Base-by-base conservation (phyloP, 768 basidiomycete genomes). In the Suillus lakei region DNA sequence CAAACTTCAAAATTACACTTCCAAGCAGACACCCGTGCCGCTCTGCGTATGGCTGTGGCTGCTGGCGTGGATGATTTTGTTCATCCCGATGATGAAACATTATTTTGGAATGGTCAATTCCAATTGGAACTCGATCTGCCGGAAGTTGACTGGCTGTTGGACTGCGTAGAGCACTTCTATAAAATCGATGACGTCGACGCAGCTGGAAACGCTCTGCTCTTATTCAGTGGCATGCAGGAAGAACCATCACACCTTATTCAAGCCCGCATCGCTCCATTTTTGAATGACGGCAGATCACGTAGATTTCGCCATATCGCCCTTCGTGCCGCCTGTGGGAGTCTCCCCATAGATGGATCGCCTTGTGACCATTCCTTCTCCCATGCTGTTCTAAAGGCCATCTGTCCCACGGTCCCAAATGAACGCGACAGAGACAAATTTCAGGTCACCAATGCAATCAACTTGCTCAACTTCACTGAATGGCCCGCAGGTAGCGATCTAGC, bases 11-110 rank as follows among this genome's bases (percentile, higher is more conserved):
- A 46, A 10, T 46, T 1, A 46, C 8, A n/a, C n/a, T 46, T 46
- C 44, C 44, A 12, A 46, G 9, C 3, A n/a, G 44, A 9, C 44
- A n/a, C n/a, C 21, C 9, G 44, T 12, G 44, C 9, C n/a, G 44
- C 44, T n/a, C n/a, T 46, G 44, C 44, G 44, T n/a, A 46, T 46
- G n/a, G n/a, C n/a, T 46, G 44, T 46, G n/a, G 44, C 44, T 46
- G 44, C n/a, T 46, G 44, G 44, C 4, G 4, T 46, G 4, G n/a
- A 46, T 4, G 44, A n/a, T 9, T 46, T 46, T 23, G 9, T 4
- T 46, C n/a, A n/a, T n/a, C 44, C 44, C n/a, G 2, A 46, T 12
- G 44, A 46, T n/a, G n/a, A n/a, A n/a, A n/a, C 21, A n/a, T 46
- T 46, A 10, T 12, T 46, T 46, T 46, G 44, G 44, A n/a, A 46